Percentiles rank a stretch among this genome's conserved stretches.
Conservation (phyloP, 768 basidiomycete genomes). For the Paxillus ammoniavirescens region DNA sequence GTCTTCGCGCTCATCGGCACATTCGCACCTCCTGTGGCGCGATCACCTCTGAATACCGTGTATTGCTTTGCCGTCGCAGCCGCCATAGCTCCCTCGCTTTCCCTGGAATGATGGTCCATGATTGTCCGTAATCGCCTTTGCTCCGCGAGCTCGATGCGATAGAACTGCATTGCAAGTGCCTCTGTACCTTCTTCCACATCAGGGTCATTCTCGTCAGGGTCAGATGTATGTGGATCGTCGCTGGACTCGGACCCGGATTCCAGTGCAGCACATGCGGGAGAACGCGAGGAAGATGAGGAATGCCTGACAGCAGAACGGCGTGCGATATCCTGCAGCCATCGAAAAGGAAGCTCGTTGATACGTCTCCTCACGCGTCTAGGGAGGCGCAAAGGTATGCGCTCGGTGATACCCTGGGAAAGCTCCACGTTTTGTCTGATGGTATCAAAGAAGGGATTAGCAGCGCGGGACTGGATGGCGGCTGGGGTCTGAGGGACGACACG, state of each 20-base stretch:
- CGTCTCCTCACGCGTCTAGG: slow-evolving; percentile 49
- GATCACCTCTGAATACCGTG: slow-evolving; percentile 3
- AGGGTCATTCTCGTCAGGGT: slow-evolving; percentile 35
- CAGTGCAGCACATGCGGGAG: slow-evolving; percentile 15
- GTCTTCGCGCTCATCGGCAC: slow-evolving; percentile 14
- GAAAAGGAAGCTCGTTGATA: slow-evolving; percentile 73
- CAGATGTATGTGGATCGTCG: slow-evolving; percentile 31
- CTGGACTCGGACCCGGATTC: slow-evolving; percentile 34
- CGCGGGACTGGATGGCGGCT: slow-evolving; percentile 25
- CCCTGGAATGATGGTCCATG: slow-evolving; percentile 86
- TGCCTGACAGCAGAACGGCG: slow-evolving; percentile 39
- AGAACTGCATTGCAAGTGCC: slow-evolving; percentile 88
- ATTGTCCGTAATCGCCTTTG: slow-evolving; percentile 85
- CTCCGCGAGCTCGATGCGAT: slow-evolving; percentile 88
- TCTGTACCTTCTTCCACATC: slow-evolving; percentile 70
- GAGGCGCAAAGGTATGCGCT: slow-evolving; percentile 75
- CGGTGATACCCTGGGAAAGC: slow-evolving; percentile 69
- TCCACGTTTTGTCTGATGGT: slow-evolving; percentile 87
- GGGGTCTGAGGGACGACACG: slow-evolving; percentile 13
- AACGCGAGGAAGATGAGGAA: slow-evolving; percentile 8
- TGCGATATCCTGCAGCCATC: slow-evolving; percentile 77
- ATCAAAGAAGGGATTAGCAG: slow-evolving; percentile 89
- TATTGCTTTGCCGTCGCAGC: slow-evolving; percentile 6
- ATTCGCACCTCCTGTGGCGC: neutral
- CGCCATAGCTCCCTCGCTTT: slow-evolving; percentile 35